phyloP scores from a whole-genome alignment of 805 yeast genomes.

The Vanderwaltozyma yarrowii region DNA sequence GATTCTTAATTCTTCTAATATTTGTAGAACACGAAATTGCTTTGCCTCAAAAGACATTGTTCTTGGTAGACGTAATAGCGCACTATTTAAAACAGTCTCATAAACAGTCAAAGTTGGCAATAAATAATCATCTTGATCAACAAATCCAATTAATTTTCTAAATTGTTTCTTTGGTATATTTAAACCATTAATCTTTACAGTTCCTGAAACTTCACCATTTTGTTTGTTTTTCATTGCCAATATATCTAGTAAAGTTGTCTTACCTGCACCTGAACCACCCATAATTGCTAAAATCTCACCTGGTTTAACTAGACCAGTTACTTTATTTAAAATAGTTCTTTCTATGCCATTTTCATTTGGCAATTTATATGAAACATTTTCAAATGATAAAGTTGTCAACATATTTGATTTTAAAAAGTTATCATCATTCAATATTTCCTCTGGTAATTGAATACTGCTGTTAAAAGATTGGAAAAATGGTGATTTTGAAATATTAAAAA shows the following conservation, averaged over 20 bases:
- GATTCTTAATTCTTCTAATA: slow-evolving; percentile 77
- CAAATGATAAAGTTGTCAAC: slow-evolving; percentile 71
- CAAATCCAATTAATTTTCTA: slow-evolving; percentile 76
- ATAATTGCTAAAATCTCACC: slow-evolving; percentile 88
- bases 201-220: slow-evolving; percentile 60
- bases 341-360: slow-evolving; percentile 4
- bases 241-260: slow-evolving; percentile 86
- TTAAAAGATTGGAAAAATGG: slow-evolving; percentile 41
- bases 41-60: slow-evolving; percentile 66
- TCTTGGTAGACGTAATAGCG: slow-evolving; percentile 76
- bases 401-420: slow-evolving; percentile 21
- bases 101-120: slow-evolving; percentile 91
- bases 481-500: slow-evolving; percentile 44
- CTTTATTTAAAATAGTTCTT: slow-evolving; percentile 42
- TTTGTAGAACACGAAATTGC: slow-evolving; percentile 70
- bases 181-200: slow-evolving; percentile 63
- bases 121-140: slow-evolving; percentile 88
- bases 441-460: slow-evolving; percentile 19
- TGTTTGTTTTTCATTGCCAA: slow-evolving; percentile 74
- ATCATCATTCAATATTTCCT: slow-evolving; percentile 8
- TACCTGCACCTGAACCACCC: slow-evolving; percentile 99
- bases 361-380: slow-evolving; percentile 46
- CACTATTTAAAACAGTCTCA: slow-evolving; percentile 90
- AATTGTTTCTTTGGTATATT: slow-evolving; percentile 33
- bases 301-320: slow-evolving; percentile 73